Evolutionary conservation across 1,139 yeast genomes (phyloP).

Genomic region (Hemisphaericaspora xylanilytica): DNA sequence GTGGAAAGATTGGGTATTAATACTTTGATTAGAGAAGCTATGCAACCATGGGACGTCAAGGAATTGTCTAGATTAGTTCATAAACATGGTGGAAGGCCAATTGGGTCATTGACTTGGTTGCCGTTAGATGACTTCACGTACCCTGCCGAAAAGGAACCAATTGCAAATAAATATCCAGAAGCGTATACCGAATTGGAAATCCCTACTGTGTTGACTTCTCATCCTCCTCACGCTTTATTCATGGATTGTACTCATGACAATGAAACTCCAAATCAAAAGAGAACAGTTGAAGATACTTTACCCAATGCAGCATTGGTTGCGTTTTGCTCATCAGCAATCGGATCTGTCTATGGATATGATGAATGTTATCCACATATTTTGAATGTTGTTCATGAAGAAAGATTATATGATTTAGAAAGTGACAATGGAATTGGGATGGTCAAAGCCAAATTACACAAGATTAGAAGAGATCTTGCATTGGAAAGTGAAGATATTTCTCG

Average conservation of each 20-base stretch:
- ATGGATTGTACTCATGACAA: slow-evolving; percentile 99
- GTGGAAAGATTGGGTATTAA: slow-evolving; percentile 89
- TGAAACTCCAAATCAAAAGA: slow-evolving; percentile 81
- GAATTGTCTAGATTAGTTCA: slow-evolving; percentile 87
- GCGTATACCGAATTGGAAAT: slow-evolving; percentile 57
- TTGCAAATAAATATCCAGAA: slow-evolving; percentile 27
- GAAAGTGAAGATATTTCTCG: slow-evolving; percentile 62
- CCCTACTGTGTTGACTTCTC: slow-evolving; percentile 60
- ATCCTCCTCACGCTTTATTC: slow-evolving; percentile 86
- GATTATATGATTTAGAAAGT: slow-evolving; percentile 56
- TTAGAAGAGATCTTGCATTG: slow-evolving; percentile 59
- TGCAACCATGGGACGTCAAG: slow-evolving; percentile 90
- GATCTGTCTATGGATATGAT: slow-evolving; percentile 92
- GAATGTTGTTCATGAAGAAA: slow-evolving; percentile 75
- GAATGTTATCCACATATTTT: slow-evolving; percentile 82
- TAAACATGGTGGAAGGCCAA: slow-evolving; percentile 91
- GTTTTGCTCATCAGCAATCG: slow-evolving; percentile 90
- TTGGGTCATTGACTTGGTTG: slow-evolving; percentile 81
- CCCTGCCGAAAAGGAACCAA: slow-evolving; percentile 50
- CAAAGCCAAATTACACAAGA: slow-evolving; percentile 57
- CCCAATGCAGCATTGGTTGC: slow-evolving; percentile 95
- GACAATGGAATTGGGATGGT: slow-evolving; percentile 71
- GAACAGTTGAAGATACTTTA: slow-evolving; percentile 90
- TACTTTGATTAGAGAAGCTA: slow-evolving; percentile 89
- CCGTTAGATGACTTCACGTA: slow-evolving; percentile 72